Percentiles rank a stretch among this genome's conserved stretches.
Evolutionary conservation across 2,329 filamentous ascomycete species (phyloP).

Genomic region (Nemania sp.): DNA sequence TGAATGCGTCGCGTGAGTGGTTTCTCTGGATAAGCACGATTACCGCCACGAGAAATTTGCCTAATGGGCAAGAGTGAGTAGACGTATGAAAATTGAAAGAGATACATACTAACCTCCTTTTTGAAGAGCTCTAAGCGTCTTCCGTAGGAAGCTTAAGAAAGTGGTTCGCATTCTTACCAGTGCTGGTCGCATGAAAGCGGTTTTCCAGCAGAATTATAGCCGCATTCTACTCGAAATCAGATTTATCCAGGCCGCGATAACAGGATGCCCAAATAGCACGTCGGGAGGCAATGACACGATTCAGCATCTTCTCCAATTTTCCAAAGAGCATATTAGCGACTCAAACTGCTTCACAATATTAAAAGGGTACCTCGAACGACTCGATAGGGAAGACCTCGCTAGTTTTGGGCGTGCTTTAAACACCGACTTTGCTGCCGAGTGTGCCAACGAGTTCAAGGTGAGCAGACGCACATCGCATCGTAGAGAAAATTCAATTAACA

Average conservation of each 20-base stretch:
- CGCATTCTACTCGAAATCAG: constrained; percentile 18
- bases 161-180: constrained; percentile 2
- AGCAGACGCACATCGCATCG: constrained; percentile 13
- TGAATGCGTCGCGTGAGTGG: constrained; percentile 20
- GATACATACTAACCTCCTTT: constrained; percentile 11
- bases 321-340: constrained; percentile 53
- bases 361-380: constrained; percentile 57
- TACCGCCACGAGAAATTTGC: constrained; percentile 1
- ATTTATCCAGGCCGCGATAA: constrained; percentile 11
- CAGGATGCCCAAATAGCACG: not conserved
- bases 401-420: constrained; percentile 51
- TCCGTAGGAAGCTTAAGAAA: constrained; percentile 21
- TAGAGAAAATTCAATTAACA: constrained; percentile 10
- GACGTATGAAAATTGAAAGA: not conserved
- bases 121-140: constrained; percentile 8
- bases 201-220: constrained; percentile 28
- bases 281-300: constrained; percentile 23
- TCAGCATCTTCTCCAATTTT: constrained; percentile 53
- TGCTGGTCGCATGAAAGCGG: not conserved
- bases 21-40: constrained; percentile 5
- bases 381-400: constrained; percentile 57
- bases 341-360: constrained; percentile 62
- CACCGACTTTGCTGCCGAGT: not conserved
- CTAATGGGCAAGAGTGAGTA: constrained; percentile 23
- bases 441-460: constrained; percentile 48